Evolutionary conservation across 495 filamentous ascomycete genomes (phyloP).

Genomic region (Trichodelitschia bisporula): DNA sequence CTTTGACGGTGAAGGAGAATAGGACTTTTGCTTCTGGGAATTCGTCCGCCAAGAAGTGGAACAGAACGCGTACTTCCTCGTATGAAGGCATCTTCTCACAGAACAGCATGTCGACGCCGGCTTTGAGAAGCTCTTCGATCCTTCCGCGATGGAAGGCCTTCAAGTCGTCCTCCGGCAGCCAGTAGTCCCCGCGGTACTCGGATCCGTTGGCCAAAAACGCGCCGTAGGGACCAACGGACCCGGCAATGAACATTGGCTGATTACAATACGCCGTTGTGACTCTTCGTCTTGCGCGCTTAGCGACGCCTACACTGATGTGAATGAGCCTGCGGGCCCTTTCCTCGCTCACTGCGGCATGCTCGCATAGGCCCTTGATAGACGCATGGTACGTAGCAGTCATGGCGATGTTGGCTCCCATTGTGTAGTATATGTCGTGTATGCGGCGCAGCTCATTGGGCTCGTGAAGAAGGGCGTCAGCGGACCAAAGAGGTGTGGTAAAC

Average conservation of each 20-base stretch:
- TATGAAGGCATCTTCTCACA: conserved; percentile 14
- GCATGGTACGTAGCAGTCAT: conserved; percentile 17
- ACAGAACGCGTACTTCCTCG: conserved; percentile 8
- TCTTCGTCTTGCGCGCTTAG: conserved; percentile 9
- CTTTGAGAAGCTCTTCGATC: conserved; percentile 10
- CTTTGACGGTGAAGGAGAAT: conserved; percentile 10
- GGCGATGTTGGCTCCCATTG: conserved; percentile 12
- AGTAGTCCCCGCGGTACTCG: conserved; percentile 15
- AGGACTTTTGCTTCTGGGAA: conserved; percentile 9
- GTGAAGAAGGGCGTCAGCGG: conserved; percentile 8
- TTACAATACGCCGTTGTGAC: no score
- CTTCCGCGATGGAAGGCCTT: conserved; percentile 12
- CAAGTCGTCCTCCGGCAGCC: conserved; percentile 2
- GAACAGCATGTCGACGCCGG: conserved; percentile 13
- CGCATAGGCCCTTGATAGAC: conserved; percentile 8
- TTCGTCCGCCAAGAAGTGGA: conserved; percentile 7
- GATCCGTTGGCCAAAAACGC: conserved; percentile 14
- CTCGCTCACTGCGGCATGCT: conserved; percentile 7
- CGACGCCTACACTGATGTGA: conserved; percentile 11
- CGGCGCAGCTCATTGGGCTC: conserved; percentile 8
- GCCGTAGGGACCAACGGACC: conserved; percentile 14
- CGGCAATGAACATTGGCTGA: conserved; percentile 9
- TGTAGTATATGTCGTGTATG: conserved; percentile 13
- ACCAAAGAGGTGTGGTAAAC: conserved; percentile 12
- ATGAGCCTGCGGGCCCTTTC: conserved; percentile 7